phyloP scores from a whole-genome alignment of 371 early-diverging fungal genomes.

The Actinomortierella ambigua region DNA sequence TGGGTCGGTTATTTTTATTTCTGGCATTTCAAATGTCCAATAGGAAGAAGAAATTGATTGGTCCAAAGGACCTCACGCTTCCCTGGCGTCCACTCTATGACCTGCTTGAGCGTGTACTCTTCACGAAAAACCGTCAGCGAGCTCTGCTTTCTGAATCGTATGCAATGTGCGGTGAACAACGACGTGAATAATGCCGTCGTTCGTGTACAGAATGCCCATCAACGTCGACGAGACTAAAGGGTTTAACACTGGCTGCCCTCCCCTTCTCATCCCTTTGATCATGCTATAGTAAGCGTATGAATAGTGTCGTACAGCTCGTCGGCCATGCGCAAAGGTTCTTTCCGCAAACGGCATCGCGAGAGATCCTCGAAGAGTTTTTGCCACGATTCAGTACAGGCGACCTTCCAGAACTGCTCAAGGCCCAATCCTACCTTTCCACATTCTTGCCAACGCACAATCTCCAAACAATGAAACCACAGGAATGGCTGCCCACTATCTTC shows the following conservation, averaged over 20 bases:
- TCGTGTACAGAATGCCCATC: no score
- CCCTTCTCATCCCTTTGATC: not conserved
- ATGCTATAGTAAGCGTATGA: not conserved
- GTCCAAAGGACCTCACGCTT: conserved; percentile 61
- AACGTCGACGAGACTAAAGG: no score
- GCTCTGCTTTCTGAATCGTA: conserved; percentile 62
- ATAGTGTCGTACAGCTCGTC: no score
- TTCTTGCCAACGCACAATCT: conserved; percentile 59
- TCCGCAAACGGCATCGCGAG: conserved; percentile 61
- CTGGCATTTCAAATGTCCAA: not conserved
- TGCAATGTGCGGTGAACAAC: conserved; percentile 3
- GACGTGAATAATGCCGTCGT: no score
- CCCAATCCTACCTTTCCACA: conserved; percentile 63
- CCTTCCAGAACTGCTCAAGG: conserved; percentile 52
- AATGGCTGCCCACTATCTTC: conserved; percentile 84
- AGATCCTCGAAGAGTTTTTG: conserved; percentile 70
- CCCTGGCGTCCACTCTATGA: conserved; percentile 82
- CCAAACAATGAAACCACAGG: conserved; percentile 49
- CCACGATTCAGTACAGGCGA: conserved; percentile 26
- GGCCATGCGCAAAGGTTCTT: conserved; percentile 58
- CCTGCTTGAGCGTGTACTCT: conserved; percentile 54
- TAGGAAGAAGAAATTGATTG: conserved; percentile 48
- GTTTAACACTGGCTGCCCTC: not conserved
- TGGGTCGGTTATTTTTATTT: not conserved
- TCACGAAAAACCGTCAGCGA: conserved; percentile 69